phyloP scores from a whole-genome alignment of 371 early-diverging fungal species.

The Astathelohania contejeani region DNA sequence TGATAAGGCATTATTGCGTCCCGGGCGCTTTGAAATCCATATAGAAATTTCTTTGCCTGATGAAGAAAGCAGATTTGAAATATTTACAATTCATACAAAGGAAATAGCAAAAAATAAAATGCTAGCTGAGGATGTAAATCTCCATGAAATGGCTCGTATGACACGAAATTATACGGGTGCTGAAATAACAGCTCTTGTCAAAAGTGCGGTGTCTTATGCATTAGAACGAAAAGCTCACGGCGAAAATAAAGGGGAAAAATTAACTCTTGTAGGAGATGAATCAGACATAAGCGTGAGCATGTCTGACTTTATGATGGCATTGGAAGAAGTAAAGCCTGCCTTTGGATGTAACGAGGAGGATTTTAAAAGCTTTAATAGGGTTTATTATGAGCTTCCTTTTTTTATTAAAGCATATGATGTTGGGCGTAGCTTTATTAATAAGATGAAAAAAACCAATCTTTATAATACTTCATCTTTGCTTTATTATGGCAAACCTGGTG shows the following conservation, averaged over 20 bases:
- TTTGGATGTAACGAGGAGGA: conserved; percentile 89
- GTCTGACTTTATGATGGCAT: conserved; percentile 75
- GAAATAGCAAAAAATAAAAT: conserved; percentile 70
- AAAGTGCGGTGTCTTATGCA: conserved; percentile 92
- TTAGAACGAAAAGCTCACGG: conserved; percentile 82
- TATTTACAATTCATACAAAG: conserved; percentile 65
- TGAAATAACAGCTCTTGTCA: conserved; percentile 88
- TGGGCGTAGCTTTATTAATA: conserved; percentile 53
- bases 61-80: conserved; percentile 58
- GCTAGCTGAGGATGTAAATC: conserved; percentile 67
- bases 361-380: conserved; percentile 52
- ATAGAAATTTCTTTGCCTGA: conserved; percentile 59
- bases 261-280: conserved; percentile 62
- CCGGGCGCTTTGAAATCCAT: conserved; percentile 56
- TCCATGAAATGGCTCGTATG: conserved; percentile 66
- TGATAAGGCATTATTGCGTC: conserved; percentile 50
- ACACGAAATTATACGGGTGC: conserved; percentile 99
- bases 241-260: conserved; percentile 28
- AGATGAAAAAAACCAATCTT: conserved; percentile 63
- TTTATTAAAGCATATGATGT: conserved; percentile 67
- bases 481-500: conserved; percentile 60
- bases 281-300: conserved; percentile 67
- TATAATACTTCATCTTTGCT: conserved; percentile 64
- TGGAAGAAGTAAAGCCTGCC: conserved; percentile 86
- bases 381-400: conserved; percentile 64